These are phyloP conservation scores for Triangularia verruculosa DNA, from an alignment of 2,329 filamentous ascomycete genomes.

Conservation along the genomic window DNA sequence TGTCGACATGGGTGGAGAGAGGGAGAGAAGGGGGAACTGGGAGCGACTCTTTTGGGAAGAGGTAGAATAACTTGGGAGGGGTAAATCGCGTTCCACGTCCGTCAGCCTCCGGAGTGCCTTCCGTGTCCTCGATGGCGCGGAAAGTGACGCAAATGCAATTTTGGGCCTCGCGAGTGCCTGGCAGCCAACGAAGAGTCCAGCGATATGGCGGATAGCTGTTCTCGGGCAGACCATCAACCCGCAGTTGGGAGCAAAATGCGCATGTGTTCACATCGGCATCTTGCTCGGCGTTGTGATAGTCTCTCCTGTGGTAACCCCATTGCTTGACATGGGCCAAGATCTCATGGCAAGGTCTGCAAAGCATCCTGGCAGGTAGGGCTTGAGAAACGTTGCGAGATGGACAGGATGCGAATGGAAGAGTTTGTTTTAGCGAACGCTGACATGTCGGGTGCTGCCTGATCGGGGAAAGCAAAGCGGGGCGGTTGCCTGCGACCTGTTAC, in stretches of 20 bases:
- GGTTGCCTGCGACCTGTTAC: no score
- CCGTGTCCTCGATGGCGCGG: background rate
- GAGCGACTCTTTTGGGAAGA: background rate
- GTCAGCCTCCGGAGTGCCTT: background rate
- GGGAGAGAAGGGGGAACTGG: no score
- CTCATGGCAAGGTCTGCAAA: background rate
- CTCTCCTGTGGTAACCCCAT: slow-evolving; percentile 11
- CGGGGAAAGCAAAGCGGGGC: no score
- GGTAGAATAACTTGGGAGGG: background rate
- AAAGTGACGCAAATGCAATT: background rate
- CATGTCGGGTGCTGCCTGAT: no score
- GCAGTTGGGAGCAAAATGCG: slow-evolving; percentile 8
- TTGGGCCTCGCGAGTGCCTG: background rate
- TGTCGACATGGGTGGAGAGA: background rate
- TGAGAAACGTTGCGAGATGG: no score
- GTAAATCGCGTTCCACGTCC: background rate
- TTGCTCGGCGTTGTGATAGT: background rate
- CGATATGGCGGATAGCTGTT: background rate
- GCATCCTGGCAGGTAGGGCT: no score
- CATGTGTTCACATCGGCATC: slow-evolving; percentile 5
- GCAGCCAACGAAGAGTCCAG: background rate
- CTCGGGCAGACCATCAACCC: background rate
- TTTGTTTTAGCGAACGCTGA: no score
- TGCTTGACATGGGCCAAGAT: background rate
- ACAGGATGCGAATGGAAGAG: no score